Conservation (phyloP, 148 eudicot species). For the Arctostaphylos glauca region DNA sequence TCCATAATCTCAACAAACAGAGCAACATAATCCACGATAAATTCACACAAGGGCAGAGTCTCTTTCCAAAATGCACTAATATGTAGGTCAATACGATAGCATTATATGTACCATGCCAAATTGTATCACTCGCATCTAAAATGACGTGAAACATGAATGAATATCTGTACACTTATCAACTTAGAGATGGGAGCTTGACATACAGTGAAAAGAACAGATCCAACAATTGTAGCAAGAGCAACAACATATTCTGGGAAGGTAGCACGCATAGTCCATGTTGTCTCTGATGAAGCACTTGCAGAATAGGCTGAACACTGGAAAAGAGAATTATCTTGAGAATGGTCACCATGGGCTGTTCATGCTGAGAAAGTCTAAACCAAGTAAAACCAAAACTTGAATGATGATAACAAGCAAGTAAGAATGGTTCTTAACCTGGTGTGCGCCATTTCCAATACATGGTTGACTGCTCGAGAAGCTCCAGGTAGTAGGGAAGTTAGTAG, state of each 20-base stretch:
- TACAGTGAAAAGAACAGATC: slow-evolving; percentile 96
- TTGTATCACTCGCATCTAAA: not conserved
- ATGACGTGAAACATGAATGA: not conserved
- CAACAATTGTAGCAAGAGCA: slow-evolving; percentile 93
- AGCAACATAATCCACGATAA: not conserved
- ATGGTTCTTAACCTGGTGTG: slow-evolving; percentile 48
- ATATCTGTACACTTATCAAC: not conserved
- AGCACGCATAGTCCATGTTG: slow-evolving; percentile 95
- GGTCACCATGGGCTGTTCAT: not conserved
- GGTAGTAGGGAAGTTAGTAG: slow-evolving; percentile 56
- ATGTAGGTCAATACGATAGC: not conserved
- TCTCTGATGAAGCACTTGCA: slow-evolving; percentile 76
- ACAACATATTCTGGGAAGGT: slow-evolving; percentile 97
- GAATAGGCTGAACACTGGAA: slow-evolving; percentile 82
- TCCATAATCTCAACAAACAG: not conserved
- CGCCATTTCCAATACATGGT: slow-evolving; percentile 61
- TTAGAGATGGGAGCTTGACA: slow-evolving; percentile 16
- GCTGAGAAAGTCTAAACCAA: slow-evolving; percentile 7
- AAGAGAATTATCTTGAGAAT: slow-evolving; percentile 9
- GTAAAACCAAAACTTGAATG: not conserved
- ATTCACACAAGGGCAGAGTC: not conserved
- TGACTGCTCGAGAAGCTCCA: slow-evolving; percentile 57
- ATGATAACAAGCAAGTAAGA: not conserved
- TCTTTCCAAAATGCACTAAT: not conserved
- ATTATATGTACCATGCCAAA: not conserved